A percentile compares a stretch with the other conserved stretches of the same genome.
These are phyloP conservation scores for Litchi chinensis DNA, from an alignment of 345 rosid species.

Conservation along the genomic window DNA sequence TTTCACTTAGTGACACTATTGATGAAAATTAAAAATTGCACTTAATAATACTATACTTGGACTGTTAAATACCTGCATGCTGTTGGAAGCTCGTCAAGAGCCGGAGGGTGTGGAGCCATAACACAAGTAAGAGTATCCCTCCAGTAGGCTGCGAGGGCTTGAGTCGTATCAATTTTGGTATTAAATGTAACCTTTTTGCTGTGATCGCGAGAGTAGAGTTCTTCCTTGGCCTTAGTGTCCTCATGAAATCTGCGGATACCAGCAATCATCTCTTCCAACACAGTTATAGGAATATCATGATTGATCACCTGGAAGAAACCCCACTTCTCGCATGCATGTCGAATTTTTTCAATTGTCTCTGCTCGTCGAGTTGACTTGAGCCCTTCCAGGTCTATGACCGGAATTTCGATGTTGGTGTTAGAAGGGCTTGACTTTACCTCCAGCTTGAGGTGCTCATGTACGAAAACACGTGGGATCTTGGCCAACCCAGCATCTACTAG, in stretches of 20 bases:
- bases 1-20: background rate
- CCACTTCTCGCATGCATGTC: slow-evolving; percentile 42
- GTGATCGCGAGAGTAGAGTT: slow-evolving; percentile 37
- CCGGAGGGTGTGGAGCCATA: slow-evolving; percentile 44
- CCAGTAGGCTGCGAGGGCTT: slow-evolving; percentile 39
- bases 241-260: slow-evolving; percentile 44
- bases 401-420: slow-evolving; percentile 21
- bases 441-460: background rate
- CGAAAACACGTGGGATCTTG: slow-evolving; percentile 21
- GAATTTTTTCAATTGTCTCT: slow-evolving; percentile 29
- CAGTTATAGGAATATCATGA: slow-evolving; percentile 44
- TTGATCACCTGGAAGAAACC: slow-evolving; percentile 55
- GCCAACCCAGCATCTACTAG: slow-evolving; percentile 19
- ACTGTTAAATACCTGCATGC: slow-evolving; percentile 42
- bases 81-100: slow-evolving; percentile 46
- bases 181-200: slow-evolving; percentile 31
- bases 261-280: slow-evolving; percentile 37
- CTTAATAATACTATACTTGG: background rate
- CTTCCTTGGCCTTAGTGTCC: slow-evolving; percentile 29
- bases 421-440: background rate
- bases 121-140: slow-evolving; percentile 44
- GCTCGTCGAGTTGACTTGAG: slow-evolving; percentile 12
- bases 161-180: slow-evolving; percentile 43
- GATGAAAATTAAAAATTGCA: too few relatives aligned
- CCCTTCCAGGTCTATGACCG: slow-evolving; percentile 41